Evolutionary conservation across 768 basidiomycete species (phyloP).

Genomic region (Russula lepida): DNA sequence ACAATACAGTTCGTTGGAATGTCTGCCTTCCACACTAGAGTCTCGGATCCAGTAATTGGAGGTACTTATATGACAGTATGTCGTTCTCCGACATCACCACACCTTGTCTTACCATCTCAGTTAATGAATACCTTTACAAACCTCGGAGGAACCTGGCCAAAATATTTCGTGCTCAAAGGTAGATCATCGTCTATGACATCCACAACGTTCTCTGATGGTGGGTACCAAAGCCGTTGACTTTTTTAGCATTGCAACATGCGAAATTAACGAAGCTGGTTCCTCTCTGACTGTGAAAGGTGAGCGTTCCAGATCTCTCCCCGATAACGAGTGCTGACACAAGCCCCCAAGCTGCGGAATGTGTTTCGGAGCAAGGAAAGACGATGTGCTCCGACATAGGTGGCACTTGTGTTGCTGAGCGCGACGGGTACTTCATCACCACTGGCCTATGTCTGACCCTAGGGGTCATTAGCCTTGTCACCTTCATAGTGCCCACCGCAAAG

Average conservation of each 20-base stretch:
- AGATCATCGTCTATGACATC: neutral
- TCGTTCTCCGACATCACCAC: conserved; percentile 1
- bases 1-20: conserved; percentile 99
- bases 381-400: conserved; percentile 70
- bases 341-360: conserved; percentile 69
- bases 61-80: conserved; percentile 99
- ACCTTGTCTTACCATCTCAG: conserved; percentile 32
- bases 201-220: conserved; percentile 15
- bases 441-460: conserved; percentile 73
- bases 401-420: conserved; percentile 70
- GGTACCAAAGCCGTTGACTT: conserved; percentile 63
- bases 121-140: conserved; percentile 93
- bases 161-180: conserved; percentile 93
- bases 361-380: conserved; percentile 84
- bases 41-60: conserved; percentile 94
- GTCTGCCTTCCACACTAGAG: conserved; percentile 95
- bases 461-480: conserved; percentile 59
- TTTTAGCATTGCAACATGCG: conserved; percentile 79
- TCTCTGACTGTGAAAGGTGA: conserved; percentile 50
- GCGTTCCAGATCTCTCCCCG: neutral
- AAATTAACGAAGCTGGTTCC: conserved; percentile 49
- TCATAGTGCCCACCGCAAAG: conserved; percentile 76
- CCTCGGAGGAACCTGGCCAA: conserved; percentile 97
- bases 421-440: conserved; percentile 88
- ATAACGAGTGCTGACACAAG: neutral